A percentile compares a stretch with the other conserved stretches of the same genome.
Evolutionary conservation across 169 alveolate genomes (phyloP).

Genomic region (Eimeria necatrix): DNA sequence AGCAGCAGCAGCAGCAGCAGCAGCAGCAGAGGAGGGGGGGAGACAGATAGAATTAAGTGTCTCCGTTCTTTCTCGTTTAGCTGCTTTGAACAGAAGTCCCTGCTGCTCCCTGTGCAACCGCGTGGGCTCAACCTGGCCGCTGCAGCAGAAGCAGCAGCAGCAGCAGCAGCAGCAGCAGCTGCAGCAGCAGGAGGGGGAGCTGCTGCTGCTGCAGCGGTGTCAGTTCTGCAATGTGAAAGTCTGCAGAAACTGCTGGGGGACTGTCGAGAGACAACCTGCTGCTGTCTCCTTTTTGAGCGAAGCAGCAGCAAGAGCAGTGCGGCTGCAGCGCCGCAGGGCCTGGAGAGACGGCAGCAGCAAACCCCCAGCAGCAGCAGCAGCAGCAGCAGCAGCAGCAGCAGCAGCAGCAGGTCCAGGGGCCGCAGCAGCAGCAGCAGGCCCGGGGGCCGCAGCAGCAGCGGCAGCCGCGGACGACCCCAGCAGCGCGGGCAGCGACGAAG

Average conservation of each 20-base stretch:
- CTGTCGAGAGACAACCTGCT: conserved; percentile 19
- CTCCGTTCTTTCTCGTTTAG: not conserved
- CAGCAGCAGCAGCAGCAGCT: conserved; percentile 47
- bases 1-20: no score
- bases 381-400: conserved; percentile 33
- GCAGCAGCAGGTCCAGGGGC: conserved; percentile 14
- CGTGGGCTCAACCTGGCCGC: conserved; percentile 10
- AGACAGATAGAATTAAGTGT: not conserved
- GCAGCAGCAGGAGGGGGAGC: not conserved
- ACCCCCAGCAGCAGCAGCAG: not conserved
- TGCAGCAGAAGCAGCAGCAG: not conserved
- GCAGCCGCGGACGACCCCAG: conserved; percentile 14
- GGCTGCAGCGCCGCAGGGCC: conserved; percentile 65
- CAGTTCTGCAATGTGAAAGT: conserved; percentile 57
- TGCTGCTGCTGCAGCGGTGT: conserved; percentile 11
- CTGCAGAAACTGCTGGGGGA: conserved; percentile 70
- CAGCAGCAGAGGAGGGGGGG: conserved; percentile 5
- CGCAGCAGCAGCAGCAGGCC: no score
- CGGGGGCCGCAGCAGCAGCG: not conserved
- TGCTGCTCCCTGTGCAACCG: not conserved
- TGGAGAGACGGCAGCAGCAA: conserved; percentile 38
- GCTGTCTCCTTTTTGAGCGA: not conserved
- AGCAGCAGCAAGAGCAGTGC: conserved; percentile 64
- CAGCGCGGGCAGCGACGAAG: not conserved
- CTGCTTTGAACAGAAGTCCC: not conserved